Conservation (phyloP, 352 stramenopile species). For the Thraustochytrium striatum region DNA sequence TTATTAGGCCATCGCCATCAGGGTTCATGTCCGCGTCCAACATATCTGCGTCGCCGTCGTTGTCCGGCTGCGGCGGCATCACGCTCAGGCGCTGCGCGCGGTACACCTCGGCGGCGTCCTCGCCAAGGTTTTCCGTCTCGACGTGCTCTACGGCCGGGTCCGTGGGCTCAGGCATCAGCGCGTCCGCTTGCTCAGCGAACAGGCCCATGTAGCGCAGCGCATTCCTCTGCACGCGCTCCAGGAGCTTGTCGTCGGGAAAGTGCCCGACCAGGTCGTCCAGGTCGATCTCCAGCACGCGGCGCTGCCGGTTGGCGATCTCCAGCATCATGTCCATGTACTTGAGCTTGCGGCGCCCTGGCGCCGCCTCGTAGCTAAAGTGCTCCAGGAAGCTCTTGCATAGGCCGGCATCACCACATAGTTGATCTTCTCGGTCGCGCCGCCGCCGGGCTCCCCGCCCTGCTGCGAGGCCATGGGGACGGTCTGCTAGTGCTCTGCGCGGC, state of each 20-base stretch:
- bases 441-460: not conserved
- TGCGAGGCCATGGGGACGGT: too few species aligned
- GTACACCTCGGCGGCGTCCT: constrained; percentile 11
- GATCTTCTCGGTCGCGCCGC: not conserved
- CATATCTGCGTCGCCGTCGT: not conserved
- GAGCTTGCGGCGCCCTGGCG: not conserved
- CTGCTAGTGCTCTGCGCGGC: too few species aligned
- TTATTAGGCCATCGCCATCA: constrained; percentile 2
- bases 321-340: constrained; percentile 56
- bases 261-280: constrained; percentile 55
- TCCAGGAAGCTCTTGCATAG: not conserved
- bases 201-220: constrained; percentile 15
- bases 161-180: constrained; percentile 17
- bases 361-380: not conserved
- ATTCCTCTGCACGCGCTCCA: constrained; percentile 18
- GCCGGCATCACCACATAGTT: not conserved
- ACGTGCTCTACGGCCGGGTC: not conserved
- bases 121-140: not conserved
- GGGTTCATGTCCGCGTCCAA: not conserved
- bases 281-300: constrained; percentile 52
- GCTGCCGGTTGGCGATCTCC: constrained; percentile 54
- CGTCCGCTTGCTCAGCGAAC: constrained; percentile 37
- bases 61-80: not conserved
- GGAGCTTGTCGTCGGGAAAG: not conserved
- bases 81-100: constrained; percentile 24